These are phyloP conservation scores for Clitocybe nebularis DNA, from an alignment of 1,284 basidiomycete species.

Conservation along the genomic window DNA sequence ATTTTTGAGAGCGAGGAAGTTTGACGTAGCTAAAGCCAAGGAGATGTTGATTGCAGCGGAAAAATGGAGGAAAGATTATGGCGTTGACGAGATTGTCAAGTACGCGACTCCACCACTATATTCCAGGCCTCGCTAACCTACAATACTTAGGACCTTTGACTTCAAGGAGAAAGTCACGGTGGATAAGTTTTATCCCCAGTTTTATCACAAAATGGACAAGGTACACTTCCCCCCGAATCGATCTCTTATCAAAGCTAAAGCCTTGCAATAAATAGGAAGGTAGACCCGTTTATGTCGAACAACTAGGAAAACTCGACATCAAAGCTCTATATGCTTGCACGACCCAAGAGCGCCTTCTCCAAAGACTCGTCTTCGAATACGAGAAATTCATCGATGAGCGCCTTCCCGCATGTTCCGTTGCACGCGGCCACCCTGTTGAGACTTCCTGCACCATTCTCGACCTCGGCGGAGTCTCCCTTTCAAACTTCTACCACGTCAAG, in stretches of 20 bases:
- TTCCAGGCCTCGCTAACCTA: no score
- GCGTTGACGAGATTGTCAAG: conserved; percentile 85
- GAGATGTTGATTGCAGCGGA: conserved; percentile 83
- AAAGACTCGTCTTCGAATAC: conserved; percentile 92
- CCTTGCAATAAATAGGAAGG: conserved; percentile 67
- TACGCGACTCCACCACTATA: conserved; percentile 28
- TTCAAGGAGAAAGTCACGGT: conserved; percentile 85
- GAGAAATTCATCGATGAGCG: conserved; percentile 83
- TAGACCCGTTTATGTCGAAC: conserved; percentile 93
- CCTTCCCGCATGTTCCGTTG: conserved; percentile 78
- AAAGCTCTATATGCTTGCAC: conserved; percentile 80
- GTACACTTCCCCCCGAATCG: conserved; percentile 33
- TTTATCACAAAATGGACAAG: conserved; percentile 95
- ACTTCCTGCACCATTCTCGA: conserved; percentile 99
- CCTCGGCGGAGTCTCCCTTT: conserved; percentile 77
- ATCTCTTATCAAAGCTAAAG: neutral
- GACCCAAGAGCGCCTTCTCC: conserved; percentile 84
- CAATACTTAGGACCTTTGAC: conserved; percentile 88
- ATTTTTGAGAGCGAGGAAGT: conserved; percentile 92
- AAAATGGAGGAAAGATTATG: conserved; percentile 89
- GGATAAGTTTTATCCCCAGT: conserved; percentile 93
- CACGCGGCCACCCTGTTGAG: conserved; percentile 84
- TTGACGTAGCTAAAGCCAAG: conserved; percentile 82
- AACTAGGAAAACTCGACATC: conserved; percentile 88
- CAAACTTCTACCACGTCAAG: conserved; percentile 89